A percentile compares a stretch with the other conserved stretches of the same genome.
Evolutionary conservation across 192 early-diverging fungal genomes (phyloP).

Genomic region (Coemansia aciculifera): DNA sequence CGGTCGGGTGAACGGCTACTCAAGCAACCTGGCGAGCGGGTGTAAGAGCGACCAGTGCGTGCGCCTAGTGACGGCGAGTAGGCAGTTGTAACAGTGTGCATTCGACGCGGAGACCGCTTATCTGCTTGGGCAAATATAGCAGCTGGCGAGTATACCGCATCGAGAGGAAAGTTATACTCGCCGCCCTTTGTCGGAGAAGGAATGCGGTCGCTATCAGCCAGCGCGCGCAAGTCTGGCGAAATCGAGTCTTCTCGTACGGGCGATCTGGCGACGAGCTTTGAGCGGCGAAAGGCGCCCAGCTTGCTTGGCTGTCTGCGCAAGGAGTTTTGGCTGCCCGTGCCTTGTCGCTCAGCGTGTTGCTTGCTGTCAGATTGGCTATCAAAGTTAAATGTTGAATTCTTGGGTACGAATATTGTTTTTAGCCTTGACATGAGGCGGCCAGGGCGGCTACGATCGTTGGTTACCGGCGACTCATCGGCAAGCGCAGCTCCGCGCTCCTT

Average conservation of each 20-base stretch:
- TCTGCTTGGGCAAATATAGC: not conserved
- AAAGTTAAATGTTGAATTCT: not conserved
- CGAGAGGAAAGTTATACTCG: not conserved
- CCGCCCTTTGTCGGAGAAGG: conserved; percentile 4
- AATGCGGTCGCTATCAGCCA: conserved; percentile 31
- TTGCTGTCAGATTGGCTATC: conserved; percentile 4
- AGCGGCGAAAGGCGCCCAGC: conserved; percentile 17
- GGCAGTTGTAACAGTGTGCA: conserved; percentile 8
- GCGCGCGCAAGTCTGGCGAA: conserved; percentile 33
- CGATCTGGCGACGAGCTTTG: conserved; percentile 40
- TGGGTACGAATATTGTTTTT: conserved; percentile 35
- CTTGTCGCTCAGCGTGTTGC: not conserved
- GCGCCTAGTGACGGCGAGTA: conserved; percentile 8
- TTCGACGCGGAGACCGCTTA: not conserved
- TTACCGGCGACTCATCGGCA: conserved; percentile 2
- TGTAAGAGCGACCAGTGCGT: not conserved
- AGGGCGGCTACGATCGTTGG: conserved; percentile 12
- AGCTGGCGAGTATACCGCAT: conserved; percentile 1
- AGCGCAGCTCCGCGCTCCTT: not conserved
- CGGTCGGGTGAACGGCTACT: not conserved
- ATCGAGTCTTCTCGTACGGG: conserved; percentile 42
- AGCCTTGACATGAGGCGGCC: conserved; percentile 31
- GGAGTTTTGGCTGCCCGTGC: not conserved
- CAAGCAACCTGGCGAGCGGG: not conserved
- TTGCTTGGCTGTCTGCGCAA: not conserved